phyloP scores from a whole-genome alignment of 2,329 filamentous ascomycete genomes.

The Hymenoscyphus infarciens region DNA sequence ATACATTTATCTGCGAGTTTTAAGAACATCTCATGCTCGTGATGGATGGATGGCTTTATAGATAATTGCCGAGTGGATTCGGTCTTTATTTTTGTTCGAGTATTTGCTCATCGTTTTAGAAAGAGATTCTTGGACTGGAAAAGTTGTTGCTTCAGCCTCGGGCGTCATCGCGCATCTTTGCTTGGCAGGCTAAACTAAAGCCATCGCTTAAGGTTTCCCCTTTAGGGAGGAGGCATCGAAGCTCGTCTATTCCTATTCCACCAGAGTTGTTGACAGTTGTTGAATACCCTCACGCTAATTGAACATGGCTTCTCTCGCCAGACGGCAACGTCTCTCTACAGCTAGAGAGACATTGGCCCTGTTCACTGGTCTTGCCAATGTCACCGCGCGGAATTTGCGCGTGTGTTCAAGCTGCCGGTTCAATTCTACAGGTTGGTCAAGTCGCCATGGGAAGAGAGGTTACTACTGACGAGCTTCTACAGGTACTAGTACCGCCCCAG shows the following conservation, averaged over 20 bases:
- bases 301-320: constrained; percentile 29
- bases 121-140: neutral
- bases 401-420: constrained; percentile 31
- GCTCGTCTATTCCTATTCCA: no score
- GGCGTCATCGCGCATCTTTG: constrained; percentile 14
- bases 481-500: constrained; percentile 5
- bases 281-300: neutral
- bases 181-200: neutral
- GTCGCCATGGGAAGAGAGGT: neutral
- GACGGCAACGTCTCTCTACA: constrained; percentile 19
- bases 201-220: neutral
- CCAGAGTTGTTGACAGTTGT: no score
- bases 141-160: neutral
- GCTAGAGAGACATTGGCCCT: constrained; percentile 26
- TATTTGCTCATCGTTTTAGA: neutral
- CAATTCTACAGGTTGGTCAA: constrained; percentile 27
- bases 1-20: neutral
- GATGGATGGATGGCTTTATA: neutral
- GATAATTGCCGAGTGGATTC: neutral
- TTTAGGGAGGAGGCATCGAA: neutral
- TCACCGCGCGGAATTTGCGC: constrained; percentile 16
- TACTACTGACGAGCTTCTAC: constrained; percentile 1
- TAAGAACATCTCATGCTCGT: neutral
- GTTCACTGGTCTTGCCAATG: constrained; percentile 29
- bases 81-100: neutral